A percentile compares a stretch with the other conserved stretches of the same genome.
Conservation (phyloP, 169 alveolate genomes). For the Besnoitia besnoiti region DNA sequence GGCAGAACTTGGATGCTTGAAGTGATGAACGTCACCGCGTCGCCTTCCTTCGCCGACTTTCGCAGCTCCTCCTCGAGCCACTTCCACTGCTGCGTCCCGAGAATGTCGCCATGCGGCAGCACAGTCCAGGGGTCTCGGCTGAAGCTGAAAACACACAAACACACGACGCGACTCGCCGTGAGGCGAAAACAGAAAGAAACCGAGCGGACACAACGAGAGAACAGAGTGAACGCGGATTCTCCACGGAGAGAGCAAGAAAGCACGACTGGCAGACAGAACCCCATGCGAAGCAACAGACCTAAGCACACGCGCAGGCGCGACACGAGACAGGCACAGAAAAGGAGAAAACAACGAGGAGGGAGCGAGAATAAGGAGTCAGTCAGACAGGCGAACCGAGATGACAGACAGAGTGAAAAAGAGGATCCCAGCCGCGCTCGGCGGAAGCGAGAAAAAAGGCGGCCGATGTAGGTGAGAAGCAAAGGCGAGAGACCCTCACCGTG, state of each 20-base stretch:
- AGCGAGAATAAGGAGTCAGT: no score
- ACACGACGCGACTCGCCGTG: not conserved
- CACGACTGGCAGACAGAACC: no score
- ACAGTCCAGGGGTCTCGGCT: slow-evolving; percentile 63
- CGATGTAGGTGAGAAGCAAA: not conserved
- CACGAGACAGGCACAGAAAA: no score
- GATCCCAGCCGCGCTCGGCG: not conserved
- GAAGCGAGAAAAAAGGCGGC: not conserved
- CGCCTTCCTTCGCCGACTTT: slow-evolving; percentile 45
- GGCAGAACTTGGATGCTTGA: slow-evolving; percentile 43
- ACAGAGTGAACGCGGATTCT: not conserved
- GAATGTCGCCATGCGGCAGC: slow-evolving; percentile 63
- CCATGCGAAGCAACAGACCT: no score
- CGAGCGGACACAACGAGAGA: not conserved
- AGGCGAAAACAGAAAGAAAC: not conserved
- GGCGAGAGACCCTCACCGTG: not conserved
- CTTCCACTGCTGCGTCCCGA: slow-evolving; percentile 67
- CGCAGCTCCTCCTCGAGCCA: slow-evolving; percentile 66
- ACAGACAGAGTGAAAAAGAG: not conserved
- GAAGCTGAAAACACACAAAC: slow-evolving; percentile 15
- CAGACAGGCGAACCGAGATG: not conserved
- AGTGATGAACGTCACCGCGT: slow-evolving; percentile 59
- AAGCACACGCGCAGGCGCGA: no score
- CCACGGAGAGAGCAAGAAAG: no score
- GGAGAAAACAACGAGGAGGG: not conserved